These are phyloP conservation scores for Neofusicoccum kwambonambiense DNA, from an alignment of 2,329 filamentous ascomycete genomes.

Conservation along the genomic window DNA sequence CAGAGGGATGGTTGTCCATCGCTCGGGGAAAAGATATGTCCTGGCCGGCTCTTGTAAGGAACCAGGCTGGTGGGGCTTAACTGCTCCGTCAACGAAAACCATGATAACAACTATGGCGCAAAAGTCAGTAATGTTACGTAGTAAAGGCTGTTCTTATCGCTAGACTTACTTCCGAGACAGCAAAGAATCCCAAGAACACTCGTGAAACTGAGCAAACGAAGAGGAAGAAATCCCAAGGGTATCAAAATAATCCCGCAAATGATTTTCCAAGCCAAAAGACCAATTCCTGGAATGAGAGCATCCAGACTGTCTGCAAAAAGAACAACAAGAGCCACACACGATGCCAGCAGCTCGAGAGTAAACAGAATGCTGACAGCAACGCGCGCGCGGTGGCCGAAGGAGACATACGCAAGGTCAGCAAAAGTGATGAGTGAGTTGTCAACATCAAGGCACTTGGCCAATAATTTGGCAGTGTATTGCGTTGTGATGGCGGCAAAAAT, in stretches of 20 bases:
- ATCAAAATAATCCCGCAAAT: conserved; percentile 76
- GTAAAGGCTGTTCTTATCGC: background rate
- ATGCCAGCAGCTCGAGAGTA: conserved; percentile 80
- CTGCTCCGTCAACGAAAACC: conserved; percentile 79
- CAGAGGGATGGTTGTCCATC: conserved; percentile 83
- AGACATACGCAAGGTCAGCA: conserved; percentile 87
- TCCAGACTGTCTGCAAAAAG: conserved; percentile 93
- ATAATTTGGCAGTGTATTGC: conserved; percentile 78
- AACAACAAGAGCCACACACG: conserved; percentile 84
- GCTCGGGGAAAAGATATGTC: conserved; percentile 78
- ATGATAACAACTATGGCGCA: conserved; percentile 69
- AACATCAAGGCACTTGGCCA: conserved; percentile 85
- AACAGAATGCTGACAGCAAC: conserved; percentile 83
- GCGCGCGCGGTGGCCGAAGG: conserved; percentile 79
- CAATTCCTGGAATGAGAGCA: conserved; percentile 70
- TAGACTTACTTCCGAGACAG: conserved; percentile 76
- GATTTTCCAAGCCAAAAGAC: conserved; percentile 76
- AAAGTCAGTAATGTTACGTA: background rate
- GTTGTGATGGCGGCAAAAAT: conserved; percentile 73
- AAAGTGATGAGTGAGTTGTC: conserved; percentile 88
- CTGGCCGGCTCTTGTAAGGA: conserved; percentile 77
- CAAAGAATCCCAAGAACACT: conserved; percentile 90
- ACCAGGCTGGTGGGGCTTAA: conserved; percentile 76
- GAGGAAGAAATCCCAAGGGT: conserved; percentile 79
- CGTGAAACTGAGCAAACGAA: conserved; percentile 82